A percentile compares a stretch with the other conserved stretches of the same genome.
phyloP scores from a whole-genome alignment of 2,329 filamentous ascomycete genomes.

The Diaporthe sp. region DNA sequence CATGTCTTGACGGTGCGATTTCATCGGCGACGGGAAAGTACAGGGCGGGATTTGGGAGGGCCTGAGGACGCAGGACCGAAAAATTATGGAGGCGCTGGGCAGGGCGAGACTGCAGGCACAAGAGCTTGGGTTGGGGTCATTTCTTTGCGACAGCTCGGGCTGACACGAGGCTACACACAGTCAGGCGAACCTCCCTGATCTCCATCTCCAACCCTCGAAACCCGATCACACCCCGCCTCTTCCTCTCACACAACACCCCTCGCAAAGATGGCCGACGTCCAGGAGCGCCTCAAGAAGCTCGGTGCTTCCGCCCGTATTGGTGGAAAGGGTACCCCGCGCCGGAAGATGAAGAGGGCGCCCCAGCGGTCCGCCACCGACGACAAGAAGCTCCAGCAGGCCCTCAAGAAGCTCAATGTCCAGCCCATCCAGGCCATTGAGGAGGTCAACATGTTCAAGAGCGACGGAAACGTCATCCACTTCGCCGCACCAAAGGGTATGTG shows the following conservation, averaged over 20 bases:
- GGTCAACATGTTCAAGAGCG: constrained; percentile 99
- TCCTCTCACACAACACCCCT: constrained; percentile 32
- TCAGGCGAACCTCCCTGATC: constrained; percentile 40
- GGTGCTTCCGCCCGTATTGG: constrained; percentile 73
- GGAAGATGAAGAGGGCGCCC: constrained; percentile 98
- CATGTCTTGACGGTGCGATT: constrained; percentile 24
- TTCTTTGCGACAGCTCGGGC: constrained; percentile 35
- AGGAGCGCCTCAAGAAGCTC: constrained; percentile 73
- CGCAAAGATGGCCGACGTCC: constrained; percentile 65
- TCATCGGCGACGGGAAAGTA: constrained; percentile 8
- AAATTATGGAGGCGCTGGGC: constrained; percentile 23
- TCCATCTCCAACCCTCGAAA: constrained; percentile 39
- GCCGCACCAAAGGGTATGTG: constrained; percentile 90
- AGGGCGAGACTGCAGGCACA: constrained; percentile 29
- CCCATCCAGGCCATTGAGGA: constrained; percentile 99
- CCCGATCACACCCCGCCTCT: constrained; percentile 30
- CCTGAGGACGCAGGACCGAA: constrained; percentile 9
- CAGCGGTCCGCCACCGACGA: constrained; percentile 94
- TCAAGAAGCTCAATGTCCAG: constrained; percentile 99
- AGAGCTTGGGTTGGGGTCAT: constrained; percentile 30
- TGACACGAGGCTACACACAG: constrained; percentile 39
- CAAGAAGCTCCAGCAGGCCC: constrained; percentile 97
- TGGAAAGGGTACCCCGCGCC: constrained; percentile 97
- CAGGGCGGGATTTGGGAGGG: background rate
- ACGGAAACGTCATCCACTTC: constrained; percentile 99